Evolutionary conservation across 2,329 filamentous ascomycete species (phyloP).

Genomic region (Aspergillus oerlinghausenensis): DNA sequence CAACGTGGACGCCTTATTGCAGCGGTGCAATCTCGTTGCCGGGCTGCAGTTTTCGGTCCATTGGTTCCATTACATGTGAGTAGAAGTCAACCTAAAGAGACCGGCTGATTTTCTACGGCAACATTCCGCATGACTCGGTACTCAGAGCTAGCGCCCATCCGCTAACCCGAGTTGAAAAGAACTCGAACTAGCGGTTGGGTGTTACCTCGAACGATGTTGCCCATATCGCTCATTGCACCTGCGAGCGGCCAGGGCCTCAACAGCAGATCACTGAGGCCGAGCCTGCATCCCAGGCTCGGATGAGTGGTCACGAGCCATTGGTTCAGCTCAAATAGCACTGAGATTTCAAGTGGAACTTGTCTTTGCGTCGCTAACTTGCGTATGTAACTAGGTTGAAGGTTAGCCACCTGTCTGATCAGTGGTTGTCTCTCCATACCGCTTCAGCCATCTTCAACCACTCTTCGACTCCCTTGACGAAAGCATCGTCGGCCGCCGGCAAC

Average conservation of each 20-base stretch:
- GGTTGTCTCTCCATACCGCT: slow-evolving; percentile 47
- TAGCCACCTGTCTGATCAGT: slow-evolving; percentile 1
- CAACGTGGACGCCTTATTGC: not conserved
- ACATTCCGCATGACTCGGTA: not conserved
- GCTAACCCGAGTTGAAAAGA: not conserved
- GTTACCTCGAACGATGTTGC: not conserved
- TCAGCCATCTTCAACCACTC: slow-evolving; percentile 77
- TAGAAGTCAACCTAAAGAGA: not conserved
- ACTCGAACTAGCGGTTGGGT: not conserved
- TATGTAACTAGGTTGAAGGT: slow-evolving; percentile 25
- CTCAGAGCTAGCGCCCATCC: not conserved
- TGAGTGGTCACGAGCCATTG: not conserved
- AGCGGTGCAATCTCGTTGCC: not conserved
- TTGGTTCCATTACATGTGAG: not conserved
- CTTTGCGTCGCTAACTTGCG: slow-evolving; percentile 8
- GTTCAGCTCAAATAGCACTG: too few relatives aligned
- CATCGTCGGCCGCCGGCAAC: slow-evolving; percentile 60
- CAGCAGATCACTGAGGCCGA: too few relatives aligned
- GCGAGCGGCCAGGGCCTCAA: not conserved
- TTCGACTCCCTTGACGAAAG: slow-evolving; percentile 67
- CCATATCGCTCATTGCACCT: not conserved
- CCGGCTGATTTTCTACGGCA: not conserved
- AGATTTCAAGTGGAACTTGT: slow-evolving; percentile 12
- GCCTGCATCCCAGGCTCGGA: not conserved
- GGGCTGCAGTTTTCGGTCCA: not conserved